Evolutionary conservation across 2,329 filamentous ascomycete species (phyloP).

Genomic region (Emmonsiellopsis sp.): DNA sequence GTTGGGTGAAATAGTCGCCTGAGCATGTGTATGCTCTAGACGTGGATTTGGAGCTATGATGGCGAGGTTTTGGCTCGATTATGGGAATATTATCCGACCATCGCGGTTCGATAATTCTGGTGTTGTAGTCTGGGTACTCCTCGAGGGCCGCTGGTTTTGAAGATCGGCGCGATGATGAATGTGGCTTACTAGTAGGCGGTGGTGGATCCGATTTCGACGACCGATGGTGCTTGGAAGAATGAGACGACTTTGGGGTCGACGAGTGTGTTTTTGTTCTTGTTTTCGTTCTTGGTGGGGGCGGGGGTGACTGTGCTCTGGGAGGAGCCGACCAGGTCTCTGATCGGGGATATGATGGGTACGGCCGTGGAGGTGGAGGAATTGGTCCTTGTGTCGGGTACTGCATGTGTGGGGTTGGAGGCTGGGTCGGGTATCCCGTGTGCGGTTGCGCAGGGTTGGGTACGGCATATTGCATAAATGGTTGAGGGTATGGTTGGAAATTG

Average conservation of each 20-base stretch:
- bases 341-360: neutral
- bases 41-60: no score
- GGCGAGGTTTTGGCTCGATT: no score
- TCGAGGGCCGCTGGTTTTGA: neutral
- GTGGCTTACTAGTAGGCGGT: neutral
- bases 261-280: neutral
- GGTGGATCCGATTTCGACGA: neutral
- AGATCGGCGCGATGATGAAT: neutral
- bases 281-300: no score
- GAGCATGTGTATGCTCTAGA: no score
- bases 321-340: neutral
- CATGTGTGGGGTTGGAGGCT: neutral
- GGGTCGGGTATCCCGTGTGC: no score
- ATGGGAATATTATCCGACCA: neutral
- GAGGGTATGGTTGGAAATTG: neutral
- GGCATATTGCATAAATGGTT: no score
- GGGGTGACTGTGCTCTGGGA: neutral
- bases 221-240: neutral
- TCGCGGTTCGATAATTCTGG: neutral
- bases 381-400: neutral
- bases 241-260: neutral
- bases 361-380: neutral
- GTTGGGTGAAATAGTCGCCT: no score
- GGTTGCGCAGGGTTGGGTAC: no score
- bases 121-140: neutral